Evolutionary conservation across 129 eudicot genomes (phyloP).

Genomic region (Erigeron canadensis): DNA sequence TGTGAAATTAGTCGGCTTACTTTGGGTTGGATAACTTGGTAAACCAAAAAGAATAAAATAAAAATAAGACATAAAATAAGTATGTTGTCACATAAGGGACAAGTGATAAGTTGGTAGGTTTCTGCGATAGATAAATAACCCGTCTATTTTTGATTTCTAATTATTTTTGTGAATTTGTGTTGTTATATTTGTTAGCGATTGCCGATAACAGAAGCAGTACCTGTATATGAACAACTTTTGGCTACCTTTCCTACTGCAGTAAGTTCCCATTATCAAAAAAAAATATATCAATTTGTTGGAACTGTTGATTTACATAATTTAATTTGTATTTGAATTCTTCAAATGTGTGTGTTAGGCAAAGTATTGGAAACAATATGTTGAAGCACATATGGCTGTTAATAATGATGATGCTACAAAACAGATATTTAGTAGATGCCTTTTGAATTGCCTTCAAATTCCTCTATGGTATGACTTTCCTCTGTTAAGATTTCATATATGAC

Average conservation of each 20-base stretch:
- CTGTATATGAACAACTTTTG: conserved; percentile 83
- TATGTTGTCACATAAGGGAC: no score
- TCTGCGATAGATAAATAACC: background rate
- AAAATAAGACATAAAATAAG: no score
- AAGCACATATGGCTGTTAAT: conserved; percentile 86
- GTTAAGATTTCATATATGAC: background rate
- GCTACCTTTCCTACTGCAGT: conserved; percentile 87
- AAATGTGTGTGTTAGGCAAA: conserved; percentile 54
- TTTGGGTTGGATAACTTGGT: no score
- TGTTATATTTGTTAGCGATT: conserved; percentile 44
- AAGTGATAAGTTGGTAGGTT: no score
- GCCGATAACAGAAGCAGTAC: conserved; percentile 77
- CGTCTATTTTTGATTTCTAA: background rate
- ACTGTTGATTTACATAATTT: conserved; percentile 3
- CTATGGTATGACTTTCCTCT: conserved; percentile 58
- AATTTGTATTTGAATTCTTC: background rate
- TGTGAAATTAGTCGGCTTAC: no score
- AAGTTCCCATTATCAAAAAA: conserved; percentile 14
- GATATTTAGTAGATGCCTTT: conserved; percentile 89
- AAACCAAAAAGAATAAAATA: no score
- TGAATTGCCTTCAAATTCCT: conserved; percentile 84
- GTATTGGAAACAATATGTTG: conserved; percentile 98
- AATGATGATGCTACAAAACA: conserved; percentile 90
- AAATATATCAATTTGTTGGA: background rate
- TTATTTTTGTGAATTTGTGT: background rate